Percentiles rank a stretch among this genome's conserved stretches.
These are phyloP conservation scores for Dissophora ornata DNA, from an alignment of 192 early-diverging fungal genomes.

Conservation along the genomic window DNA sequence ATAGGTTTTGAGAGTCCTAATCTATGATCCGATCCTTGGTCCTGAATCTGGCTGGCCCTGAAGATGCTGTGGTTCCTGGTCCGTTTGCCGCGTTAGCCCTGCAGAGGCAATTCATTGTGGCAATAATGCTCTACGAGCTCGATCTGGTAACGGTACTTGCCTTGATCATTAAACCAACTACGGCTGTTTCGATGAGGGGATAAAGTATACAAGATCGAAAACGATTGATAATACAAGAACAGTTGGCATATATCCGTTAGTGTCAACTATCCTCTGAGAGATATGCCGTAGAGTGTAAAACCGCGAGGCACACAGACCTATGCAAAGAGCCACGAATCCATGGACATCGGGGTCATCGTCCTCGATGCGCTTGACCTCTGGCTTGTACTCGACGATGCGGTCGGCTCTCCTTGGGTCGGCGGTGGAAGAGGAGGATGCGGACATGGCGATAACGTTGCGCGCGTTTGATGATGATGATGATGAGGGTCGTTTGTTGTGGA, in stretches of 20 bases:
- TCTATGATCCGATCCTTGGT: neutral
- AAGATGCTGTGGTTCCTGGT: too few relatives aligned
- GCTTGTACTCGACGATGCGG: slow-evolving; percentile 48
- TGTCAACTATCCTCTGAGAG: too few relatives aligned
- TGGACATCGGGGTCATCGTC: slow-evolving; percentile 51
- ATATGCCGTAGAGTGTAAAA: too few relatives aligned
- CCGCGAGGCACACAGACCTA: slow-evolving; percentile 2
- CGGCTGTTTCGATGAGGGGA: slow-evolving; percentile 8
- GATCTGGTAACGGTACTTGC: slow-evolving; percentile 1
- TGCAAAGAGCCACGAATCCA: slow-evolving; percentile 39
- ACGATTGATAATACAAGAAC: too few relatives aligned
- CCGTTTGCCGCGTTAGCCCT: too few relatives aligned
- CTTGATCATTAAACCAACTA: slow-evolving; percentile 36
- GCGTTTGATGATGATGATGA: neutral
- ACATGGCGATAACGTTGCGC: neutral
- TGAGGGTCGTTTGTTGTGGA: neutral
- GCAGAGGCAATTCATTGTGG: too few relatives aligned
- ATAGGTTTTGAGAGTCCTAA: too few relatives aligned
- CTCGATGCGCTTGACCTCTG: slow-evolving; percentile 48
- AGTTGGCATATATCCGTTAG: too few relatives aligned
- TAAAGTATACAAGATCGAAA: too few relatives aligned
- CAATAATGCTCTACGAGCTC: too few relatives aligned
- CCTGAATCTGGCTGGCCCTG: too few relatives aligned
- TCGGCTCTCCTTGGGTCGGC: slow-evolving; percentile 37
- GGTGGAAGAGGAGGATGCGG: neutral